Evolutionary conservation across 2,329 filamentous ascomycete genomes (phyloP).

Genomic region (Neonectria coccinea): DNA sequence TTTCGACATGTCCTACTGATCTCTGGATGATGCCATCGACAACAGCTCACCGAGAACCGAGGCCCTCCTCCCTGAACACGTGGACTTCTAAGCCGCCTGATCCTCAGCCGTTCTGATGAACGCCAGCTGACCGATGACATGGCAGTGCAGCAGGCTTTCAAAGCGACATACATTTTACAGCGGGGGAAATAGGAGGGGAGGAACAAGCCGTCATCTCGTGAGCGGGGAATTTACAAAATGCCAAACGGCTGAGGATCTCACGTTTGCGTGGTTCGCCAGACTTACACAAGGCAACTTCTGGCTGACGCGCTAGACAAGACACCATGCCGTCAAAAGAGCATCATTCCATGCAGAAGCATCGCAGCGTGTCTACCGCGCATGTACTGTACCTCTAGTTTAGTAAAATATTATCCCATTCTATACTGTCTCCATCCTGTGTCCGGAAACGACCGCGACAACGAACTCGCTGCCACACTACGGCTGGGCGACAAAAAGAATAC

Average conservation of each 20-base stretch:
- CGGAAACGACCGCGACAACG: slow-evolving; percentile 2
- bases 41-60: neutral
- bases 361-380: neutral
- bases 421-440: neutral
- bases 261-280: neutral
- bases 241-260: neutral
- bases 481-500: neutral
- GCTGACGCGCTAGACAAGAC: slow-evolving; percentile 5
- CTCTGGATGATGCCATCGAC: neutral
- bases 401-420: neutral
- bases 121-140: slow-evolving; percentile 16
- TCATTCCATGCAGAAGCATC: neutral
- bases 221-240: neutral
- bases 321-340: neutral
- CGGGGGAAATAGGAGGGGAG: neutral
- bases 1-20: slow-evolving; percentile 18
- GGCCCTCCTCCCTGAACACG: slow-evolving; percentile 6
- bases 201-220: neutral
- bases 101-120: neutral
- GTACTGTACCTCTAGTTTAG: neutral
- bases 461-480: neutral
- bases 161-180: neutral
- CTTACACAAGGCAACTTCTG: neutral
- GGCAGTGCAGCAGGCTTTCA: slow-evolving; percentile 4
- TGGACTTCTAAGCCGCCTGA: slow-evolving; percentile 1